Evolutionary conservation across 2,329 filamentous ascomycete species (phyloP), one percentile per base, ranked within the genome.

Genomic region (Sclerotinia glacialis): DNA sequence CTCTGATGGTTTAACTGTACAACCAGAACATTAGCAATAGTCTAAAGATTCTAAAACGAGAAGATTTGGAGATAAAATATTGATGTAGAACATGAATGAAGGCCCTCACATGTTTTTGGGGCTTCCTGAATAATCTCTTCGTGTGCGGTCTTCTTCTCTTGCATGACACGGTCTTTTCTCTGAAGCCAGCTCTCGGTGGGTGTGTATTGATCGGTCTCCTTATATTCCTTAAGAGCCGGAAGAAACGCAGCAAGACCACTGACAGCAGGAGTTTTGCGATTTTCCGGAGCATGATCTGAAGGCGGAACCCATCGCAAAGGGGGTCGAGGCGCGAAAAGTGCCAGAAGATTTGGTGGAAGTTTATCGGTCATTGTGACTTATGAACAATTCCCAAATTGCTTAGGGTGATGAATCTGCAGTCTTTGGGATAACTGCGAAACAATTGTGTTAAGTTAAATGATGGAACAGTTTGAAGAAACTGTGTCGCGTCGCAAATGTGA

Each of bases 101-200:
- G 56, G 68, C 68, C 67, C 74, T 75, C 69, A 77, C 76, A 77
- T 63, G 71, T 65, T 42, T 67, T 31, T 54, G 76, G 73, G 40
- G 70, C 72, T 49, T 76, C 73, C 65, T 72, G 74, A 47, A 76
- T 53, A 49, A 77, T 68, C 40, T 84, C 84, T 77, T 91, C 84
- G 68, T 90, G 80, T 65, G 83, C 83, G 67, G 86, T 84, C 78
- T 89, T 85, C 81, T 93, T 93, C 82, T 98, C 94, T 54, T 83
- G 78, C 81, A 90, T 92, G 77, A 92, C 86, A 70, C 93, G 89
- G 79, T 96, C 92, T 80, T 91, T 90, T 74, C 85, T 85, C 80
- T 98, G 88, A 73, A 97, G 83, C 92, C 93, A 97, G 78, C 93
- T 96, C 80, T 98, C 95, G 1, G 92, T 96, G 5, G 93, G 89